Percentiles rank a stretch among this genome's conserved stretches.
These are phyloP conservation scores for Ogataea wickerhamii DNA, from an alignment of 805 yeast genomes.

Conservation along the genomic window DNA sequence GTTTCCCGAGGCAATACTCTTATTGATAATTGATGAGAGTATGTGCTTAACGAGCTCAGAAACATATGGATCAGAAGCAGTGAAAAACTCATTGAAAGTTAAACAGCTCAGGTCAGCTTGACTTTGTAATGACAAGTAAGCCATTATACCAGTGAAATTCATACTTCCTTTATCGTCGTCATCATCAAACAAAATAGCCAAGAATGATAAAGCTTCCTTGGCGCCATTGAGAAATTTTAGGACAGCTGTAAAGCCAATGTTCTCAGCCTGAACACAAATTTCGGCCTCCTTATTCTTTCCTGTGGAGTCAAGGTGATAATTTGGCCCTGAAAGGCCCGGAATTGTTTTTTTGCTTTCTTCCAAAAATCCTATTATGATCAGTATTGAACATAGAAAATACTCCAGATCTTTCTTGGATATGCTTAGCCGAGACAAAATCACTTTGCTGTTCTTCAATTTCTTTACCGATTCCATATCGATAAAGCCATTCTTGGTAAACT, in stretches of 20 bases:
- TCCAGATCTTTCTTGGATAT: conserved; percentile 54
- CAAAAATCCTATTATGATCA: conserved; percentile 67
- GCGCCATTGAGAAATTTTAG: conserved; percentile 70
- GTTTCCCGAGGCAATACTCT: conserved; percentile 85
- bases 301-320: conserved; percentile 46
- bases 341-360: conserved; percentile 58
- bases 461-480: conserved; percentile 38
- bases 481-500: conserved; percentile 35
- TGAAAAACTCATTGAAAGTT: conserved; percentile 72
- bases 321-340: conserved; percentile 60
- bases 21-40: conserved; percentile 82
- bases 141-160: conserved; percentile 62
- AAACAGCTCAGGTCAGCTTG: conserved; percentile 65
- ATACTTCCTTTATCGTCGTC: conserved; percentile 34
- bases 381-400: conserved; percentile 65
- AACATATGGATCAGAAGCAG: conserved; percentile 56
- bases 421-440: conserved; percentile 43
- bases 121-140: conserved; percentile 61
- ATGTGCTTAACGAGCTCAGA: conserved; percentile 76
- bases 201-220: conserved; percentile 87
- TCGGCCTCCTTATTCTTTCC: conserved; percentile 47
- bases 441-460: conserved; percentile 34
- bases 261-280: conserved; percentile 83
- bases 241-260: conserved; percentile 77
- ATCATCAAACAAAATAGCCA: conserved; percentile 78